Percentiles rank a stretch among this genome's conserved stretches.
These are phyloP conservation scores for Dactylis glomerata DNA, from an alignment of 176 grass and related monocot species.

Conservation along the genomic window DNA sequence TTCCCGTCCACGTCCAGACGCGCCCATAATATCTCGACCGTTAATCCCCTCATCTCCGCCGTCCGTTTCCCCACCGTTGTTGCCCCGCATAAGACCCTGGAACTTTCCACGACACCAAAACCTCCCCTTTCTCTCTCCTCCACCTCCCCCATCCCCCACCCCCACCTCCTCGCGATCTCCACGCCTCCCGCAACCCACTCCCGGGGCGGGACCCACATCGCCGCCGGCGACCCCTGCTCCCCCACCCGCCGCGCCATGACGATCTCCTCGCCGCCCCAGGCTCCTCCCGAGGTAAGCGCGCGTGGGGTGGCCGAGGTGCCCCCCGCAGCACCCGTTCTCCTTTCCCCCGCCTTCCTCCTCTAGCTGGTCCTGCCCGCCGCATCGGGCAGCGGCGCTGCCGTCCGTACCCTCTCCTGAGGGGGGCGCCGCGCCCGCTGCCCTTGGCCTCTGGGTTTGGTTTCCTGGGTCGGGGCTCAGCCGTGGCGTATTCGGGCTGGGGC, in stretches of 20 bases:
- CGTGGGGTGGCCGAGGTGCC: not conserved
- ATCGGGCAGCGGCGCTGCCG: slow-evolving; percentile 6
- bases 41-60: not conserved
- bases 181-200: slow-evolving; percentile 33
- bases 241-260: slow-evolving; percentile 36
- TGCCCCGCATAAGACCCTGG: slow-evolving; percentile 32
- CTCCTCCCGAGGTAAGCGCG: slow-evolving; percentile 52
- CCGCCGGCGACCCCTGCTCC: slow-evolving; percentile 21
- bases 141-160: slow-evolving; percentile 11
- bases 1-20: not conserved
- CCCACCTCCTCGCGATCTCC: slow-evolving; percentile 46
- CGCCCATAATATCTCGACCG: not conserved
- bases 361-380: not conserved
- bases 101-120: slow-evolving; percentile 61
- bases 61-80: slow-evolving; percentile 23
- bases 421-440: not conserved
- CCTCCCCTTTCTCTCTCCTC: slow-evolving; percentile 34
- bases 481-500: not conserved
- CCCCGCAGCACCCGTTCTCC: not conserved
- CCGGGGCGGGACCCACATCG: slow-evolving; percentile 42
- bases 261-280: slow-evolving; percentile 52
- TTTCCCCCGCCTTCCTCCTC: not conserved
- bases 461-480: slow-evolving; percentile 22
- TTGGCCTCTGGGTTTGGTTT: slow-evolving; percentile 31
- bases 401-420: not conserved